Base-by-base conservation (phyloP, 208 protist species). In the Leishmania turanica region DNA sequence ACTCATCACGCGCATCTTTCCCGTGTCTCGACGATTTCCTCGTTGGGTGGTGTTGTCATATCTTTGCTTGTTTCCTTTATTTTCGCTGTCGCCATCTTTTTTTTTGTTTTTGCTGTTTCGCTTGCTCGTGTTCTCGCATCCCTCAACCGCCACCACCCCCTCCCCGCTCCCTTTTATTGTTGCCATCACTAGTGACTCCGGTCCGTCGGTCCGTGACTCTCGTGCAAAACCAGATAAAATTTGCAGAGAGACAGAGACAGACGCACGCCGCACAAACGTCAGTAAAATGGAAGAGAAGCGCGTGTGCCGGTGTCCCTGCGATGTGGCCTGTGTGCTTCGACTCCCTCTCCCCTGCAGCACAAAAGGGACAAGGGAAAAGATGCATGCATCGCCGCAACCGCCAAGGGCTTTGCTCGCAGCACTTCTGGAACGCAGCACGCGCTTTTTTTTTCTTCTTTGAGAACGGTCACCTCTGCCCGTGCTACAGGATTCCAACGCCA, bases 141-240 rank as follows among this genome's bases (percentile, higher is more conserved):
- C 77, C 70, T 78, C 65, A 69, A 45, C 15, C 64, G 5, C 64
- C 64, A 69, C 27, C 60, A 66, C 60, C 60, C 60, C 8, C 3
- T 4, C 11, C 27, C 0, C 60, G 1, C 37, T 34, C 40, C 68
- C 7, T 47, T 8, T 31, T 11, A 8, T 1, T 34, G 17, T 1
- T 13, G 42, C 1, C 37, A 24, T 45, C 17, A 49, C 34, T 24
- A 6, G 53, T n/a, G 1, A 15, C 27, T 3, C 9, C 68, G 34
- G 42, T 21, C 51, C 51, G 51, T 62, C 24, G 4, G 56, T 62
- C 56, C 31, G 24, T 11, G 24, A 31, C 24, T 62, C 56, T 62
- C 27, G 17, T 24, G 60, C 27, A 19, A 66, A 66, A 7, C 31
- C 60, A 66, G 27, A 66, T n/a, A 1, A 40, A 66, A 66, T 21